Conservation (phyloP, 2,329 filamentous ascomycete species). For the Juglanconis juglandina region DNA sequence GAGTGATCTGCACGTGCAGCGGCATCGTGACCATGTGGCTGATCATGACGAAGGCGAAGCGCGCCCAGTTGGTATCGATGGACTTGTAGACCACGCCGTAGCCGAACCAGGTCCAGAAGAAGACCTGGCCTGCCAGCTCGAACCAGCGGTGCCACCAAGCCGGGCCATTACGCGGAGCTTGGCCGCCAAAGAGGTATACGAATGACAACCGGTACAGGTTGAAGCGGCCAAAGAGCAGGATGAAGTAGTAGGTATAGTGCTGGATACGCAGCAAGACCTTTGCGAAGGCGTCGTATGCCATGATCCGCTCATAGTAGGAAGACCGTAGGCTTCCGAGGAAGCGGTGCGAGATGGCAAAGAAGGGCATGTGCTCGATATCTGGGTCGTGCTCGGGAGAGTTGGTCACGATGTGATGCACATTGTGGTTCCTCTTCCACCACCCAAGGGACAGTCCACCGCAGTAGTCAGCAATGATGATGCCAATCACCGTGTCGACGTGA, state of each 20-base stretch:
- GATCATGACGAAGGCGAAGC: slow-evolving; percentile 72
- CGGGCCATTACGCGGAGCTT: slow-evolving; percentile 69
- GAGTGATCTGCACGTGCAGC: slow-evolving; percentile 83
- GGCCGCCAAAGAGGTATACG: slow-evolving; percentile 68
- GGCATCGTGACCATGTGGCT: slow-evolving; percentile 79
- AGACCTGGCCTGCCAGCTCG: slow-evolving; percentile 70
- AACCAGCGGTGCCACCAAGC: slow-evolving; percentile 81
- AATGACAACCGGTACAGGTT: slow-evolving; percentile 83
- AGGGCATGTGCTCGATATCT: slow-evolving; percentile 87
- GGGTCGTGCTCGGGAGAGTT: slow-evolving; percentile 95
- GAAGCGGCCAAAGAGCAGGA: slow-evolving; percentile 78
- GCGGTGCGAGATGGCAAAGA: slow-evolving; percentile 82
- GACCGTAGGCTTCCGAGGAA: slow-evolving; percentile 71
- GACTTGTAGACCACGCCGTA: slow-evolving; percentile 74
- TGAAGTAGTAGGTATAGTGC: slow-evolving; percentile 76
- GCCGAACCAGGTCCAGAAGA: slow-evolving; percentile 86
- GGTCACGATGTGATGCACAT: slow-evolving; percentile 94
- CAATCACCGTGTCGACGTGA: slow-evolving; percentile 76
- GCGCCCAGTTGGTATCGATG: slow-evolving; percentile 65
- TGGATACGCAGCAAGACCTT: slow-evolving; percentile 70
- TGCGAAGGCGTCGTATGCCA: slow-evolving; percentile 74
- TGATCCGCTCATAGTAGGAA: slow-evolving; percentile 78
- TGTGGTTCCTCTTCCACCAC: slow-evolving; percentile 97
- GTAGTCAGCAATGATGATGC: slow-evolving; percentile 86
- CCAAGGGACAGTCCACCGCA: slow-evolving; percentile 84